These are phyloP conservation scores for Epichloe baconii DNA, from an alignment of 2,329 filamentous ascomycete species.

Conservation along the genomic window DNA sequence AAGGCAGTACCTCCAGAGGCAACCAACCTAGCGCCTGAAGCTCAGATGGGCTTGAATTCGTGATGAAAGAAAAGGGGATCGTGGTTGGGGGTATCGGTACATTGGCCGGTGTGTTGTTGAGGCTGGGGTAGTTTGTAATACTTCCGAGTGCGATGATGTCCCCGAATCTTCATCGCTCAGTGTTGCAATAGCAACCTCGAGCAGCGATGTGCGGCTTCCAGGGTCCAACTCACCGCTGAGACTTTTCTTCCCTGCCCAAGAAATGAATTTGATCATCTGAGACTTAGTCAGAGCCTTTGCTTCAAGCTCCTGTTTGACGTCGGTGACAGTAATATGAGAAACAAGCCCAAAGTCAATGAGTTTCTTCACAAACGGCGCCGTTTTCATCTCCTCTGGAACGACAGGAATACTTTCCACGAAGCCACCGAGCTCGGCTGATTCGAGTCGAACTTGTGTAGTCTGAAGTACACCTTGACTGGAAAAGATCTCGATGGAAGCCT, in stretches of 20 bases:
- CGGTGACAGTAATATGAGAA: conserved; percentile 73
- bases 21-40: conserved; percentile 77
- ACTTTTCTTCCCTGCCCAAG: conserved; percentile 68
- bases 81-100: conserved; percentile 71
- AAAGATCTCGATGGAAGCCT: conserved; percentile 72
- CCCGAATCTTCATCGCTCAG: conserved; percentile 49
- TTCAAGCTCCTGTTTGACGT: conserved; percentile 75
- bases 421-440: conserved; percentile 46
- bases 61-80: conserved; percentile 75
- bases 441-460: conserved; percentile 72
- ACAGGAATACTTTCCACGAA: conserved; percentile 87
- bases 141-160: conserved; percentile 65
- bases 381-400: conserved; percentile 62
- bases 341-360: conserved; percentile 76
- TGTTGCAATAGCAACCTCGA: conserved; percentile 69
- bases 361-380: conserved; percentile 64
- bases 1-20: conserved; percentile 70
- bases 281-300: conserved; percentile 65
- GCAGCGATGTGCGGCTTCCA: conserved; percentile 51
- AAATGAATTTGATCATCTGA: conserved; percentile 72
- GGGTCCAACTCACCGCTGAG: conserved; percentile 59
- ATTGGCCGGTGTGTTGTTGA: conserved; percentile 67
- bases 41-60: conserved; percentile 49
- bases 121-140: conserved; percentile 62
- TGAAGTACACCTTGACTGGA: conserved; percentile 78